These are phyloP conservation scores for Stagonosporopsis cucurbitacearum DNA, from an alignment of 2,329 filamentous ascomycete genomes.

Conservation along the genomic window DNA sequence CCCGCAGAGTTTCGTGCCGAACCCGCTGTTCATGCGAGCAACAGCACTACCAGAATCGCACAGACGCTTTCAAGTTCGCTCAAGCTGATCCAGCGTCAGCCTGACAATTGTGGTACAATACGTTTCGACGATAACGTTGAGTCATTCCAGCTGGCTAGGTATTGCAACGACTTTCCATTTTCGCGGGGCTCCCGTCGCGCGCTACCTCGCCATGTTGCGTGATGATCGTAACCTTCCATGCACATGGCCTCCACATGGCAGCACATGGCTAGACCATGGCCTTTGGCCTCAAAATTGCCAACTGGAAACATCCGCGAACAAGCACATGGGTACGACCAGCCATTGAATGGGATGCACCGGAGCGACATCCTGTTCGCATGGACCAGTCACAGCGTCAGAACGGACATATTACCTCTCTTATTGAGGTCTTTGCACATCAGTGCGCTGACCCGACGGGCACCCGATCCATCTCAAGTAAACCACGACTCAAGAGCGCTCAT, in stretches of 20 bases:
- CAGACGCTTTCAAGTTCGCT: background rate
- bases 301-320: constrained; percentile 1
- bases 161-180: background rate
- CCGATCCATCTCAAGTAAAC: constrained; percentile 19
- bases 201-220: constrained; percentile 3
- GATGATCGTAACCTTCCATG: background rate
- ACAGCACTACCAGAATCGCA: background rate
- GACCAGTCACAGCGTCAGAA: constrained; percentile 16
- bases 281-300: constrained; percentile 1
- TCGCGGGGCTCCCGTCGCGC: background rate
- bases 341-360: constrained; percentile 11
- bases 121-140: background rate
- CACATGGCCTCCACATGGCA: constrained; percentile 14
- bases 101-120: background rate
- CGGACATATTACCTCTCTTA: constrained; percentile 19
- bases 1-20: constrained; percentile 22
- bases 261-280: constrained; percentile 3
- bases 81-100: background rate
- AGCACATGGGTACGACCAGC: constrained; percentile 1
- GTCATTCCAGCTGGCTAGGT: background rate
- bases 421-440: constrained; percentile 7
- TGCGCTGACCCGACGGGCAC: constrained; percentile 8
- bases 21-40: constrained; percentile 6
- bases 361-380: constrained; percentile 5
- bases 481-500: constrained; percentile 22